Conservation (phyloP, 192 early-diverging fungal species). For the Coemansia sp. region DNA sequence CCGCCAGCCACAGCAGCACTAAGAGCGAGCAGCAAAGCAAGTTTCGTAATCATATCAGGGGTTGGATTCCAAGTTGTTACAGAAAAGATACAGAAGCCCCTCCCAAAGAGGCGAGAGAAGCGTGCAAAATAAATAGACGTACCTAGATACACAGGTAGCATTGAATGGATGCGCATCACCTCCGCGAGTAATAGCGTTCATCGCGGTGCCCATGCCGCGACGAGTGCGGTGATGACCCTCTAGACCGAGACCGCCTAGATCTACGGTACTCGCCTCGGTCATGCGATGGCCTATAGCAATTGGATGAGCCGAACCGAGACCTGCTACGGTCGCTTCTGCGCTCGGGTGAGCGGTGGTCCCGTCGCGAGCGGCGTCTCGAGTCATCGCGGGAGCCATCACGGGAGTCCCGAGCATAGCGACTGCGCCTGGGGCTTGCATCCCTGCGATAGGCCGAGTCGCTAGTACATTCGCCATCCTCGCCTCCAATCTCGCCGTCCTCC, state of each 20-base stretch:
- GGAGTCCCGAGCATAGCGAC: background rate
- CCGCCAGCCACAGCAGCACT: background rate
- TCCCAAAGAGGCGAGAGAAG: background rate
- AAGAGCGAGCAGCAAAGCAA: background rate
- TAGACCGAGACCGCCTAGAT: conserved; percentile 19
- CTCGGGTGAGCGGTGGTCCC: background rate
- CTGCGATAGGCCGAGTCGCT: background rate
- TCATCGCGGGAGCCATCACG: background rate
- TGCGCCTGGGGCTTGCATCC: background rate
- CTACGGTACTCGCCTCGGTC: conserved; percentile 14
- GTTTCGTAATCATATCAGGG: background rate
- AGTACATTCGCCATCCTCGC: conserved; percentile 31
- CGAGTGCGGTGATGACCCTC: background rate
- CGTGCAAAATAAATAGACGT: background rate
- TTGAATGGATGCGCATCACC: background rate
- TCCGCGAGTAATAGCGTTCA: background rate
- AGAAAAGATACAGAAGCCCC: background rate
- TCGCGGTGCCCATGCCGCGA: background rate
- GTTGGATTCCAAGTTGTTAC: background rate
- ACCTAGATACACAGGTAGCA: background rate
- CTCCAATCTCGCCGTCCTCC: conserved; percentile 47
- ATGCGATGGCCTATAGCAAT: background rate
- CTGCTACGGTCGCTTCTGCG: conserved; percentile 12
- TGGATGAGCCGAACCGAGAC: background rate
- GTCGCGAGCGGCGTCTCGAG: background rate